Base-by-base conservation (phyloP, 2,329 filamentous ascomycete species). In the Beauveria medogensis region DNA sequence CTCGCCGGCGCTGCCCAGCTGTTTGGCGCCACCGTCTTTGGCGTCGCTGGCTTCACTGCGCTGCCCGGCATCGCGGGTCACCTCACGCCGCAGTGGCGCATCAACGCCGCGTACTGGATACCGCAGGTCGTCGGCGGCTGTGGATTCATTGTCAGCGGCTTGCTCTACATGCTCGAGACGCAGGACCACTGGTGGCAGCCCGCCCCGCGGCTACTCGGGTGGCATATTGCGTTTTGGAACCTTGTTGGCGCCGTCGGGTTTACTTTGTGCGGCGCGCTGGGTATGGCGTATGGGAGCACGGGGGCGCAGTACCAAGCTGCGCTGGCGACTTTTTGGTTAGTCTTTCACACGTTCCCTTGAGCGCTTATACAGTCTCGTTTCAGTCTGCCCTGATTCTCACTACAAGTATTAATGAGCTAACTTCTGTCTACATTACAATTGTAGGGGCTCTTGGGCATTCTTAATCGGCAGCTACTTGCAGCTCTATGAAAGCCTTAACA, bases 191-290 rank as follows among this genome's bases (percentile, higher is more conserved):
- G 86, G 86, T 88, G 82, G 65, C 72, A 75, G 14, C 85, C 86
- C 0, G 82, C 83, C 0, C 76, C 75, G 3, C 68, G 70, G 3
- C 74, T 83, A 0, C 75, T 89, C 1, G 86, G 86, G 3, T 89
- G 86, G 86, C 84, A 88, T 69, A 81, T 89, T 65, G 86, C 84
- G 0, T 70, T 81, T 9, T 89, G 85, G 84, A 89, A 88, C 65
- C 69, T 87, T 2, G 73, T 88, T 22, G 86, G 86, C 67, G 79
- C 34, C 78, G 83, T 64, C 79, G 82, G 18, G 72, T 82, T 12
- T 85, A 78, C 70, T 79, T 86, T 16, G 71, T 87, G 4, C 84
- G 85, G 22, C 83, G 84, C 82, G 1, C 82, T 80, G 63, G 81
- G 80, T 18, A 59, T 51, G 56, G 56, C 47, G 18, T 44, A 52